Evolutionary conservation across 2,329 filamentous ascomycete genomes (phyloP).

Genomic region (Beauveria brongniartii): DNA sequence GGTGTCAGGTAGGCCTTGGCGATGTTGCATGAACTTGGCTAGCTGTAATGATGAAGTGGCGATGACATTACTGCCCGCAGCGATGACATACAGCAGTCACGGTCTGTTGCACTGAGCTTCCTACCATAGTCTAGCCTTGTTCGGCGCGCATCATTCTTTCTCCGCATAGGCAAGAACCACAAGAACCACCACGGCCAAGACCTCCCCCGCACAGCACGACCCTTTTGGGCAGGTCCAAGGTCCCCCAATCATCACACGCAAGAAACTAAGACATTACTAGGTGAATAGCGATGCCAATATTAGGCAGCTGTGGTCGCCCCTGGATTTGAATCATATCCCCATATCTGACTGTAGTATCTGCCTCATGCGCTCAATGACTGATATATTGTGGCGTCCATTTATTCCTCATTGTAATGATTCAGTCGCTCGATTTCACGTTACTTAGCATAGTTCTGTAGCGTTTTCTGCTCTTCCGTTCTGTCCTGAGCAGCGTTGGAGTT

Average conservation of each 20-base stretch:
- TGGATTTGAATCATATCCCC: too few relatives aligned
- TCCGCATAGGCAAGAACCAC: not conserved
- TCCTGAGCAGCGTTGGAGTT: not conserved
- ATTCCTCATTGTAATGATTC: too few relatives aligned
- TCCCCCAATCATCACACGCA: too few relatives aligned
- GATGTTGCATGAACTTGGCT: not conserved
- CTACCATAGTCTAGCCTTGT: not conserved
- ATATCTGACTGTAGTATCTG: too few relatives aligned
- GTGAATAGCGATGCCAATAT: too few relatives aligned
- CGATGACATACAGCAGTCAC: not conserved
- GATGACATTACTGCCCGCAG: not conserved
- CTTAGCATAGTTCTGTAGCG: too few relatives aligned
- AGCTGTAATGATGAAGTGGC: not conserved
- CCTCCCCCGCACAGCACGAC: not conserved
- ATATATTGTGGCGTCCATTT: too few relatives aligned
- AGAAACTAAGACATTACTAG: too few relatives aligned
- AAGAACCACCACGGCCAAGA: not conserved
- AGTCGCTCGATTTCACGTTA: too few relatives aligned
- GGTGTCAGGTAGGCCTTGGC: not conserved
- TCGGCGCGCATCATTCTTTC: conserved; percentile 1
- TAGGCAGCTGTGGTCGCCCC: too few relatives aligned
- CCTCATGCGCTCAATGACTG: too few relatives aligned
- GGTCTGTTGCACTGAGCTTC: not conserved
- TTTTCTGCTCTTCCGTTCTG: too few relatives aligned
- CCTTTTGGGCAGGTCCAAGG: not conserved